Base-by-base conservation (phyloP, 2,329 filamentous ascomycete species). In the Cadophora luteo-olivacea region DNA sequence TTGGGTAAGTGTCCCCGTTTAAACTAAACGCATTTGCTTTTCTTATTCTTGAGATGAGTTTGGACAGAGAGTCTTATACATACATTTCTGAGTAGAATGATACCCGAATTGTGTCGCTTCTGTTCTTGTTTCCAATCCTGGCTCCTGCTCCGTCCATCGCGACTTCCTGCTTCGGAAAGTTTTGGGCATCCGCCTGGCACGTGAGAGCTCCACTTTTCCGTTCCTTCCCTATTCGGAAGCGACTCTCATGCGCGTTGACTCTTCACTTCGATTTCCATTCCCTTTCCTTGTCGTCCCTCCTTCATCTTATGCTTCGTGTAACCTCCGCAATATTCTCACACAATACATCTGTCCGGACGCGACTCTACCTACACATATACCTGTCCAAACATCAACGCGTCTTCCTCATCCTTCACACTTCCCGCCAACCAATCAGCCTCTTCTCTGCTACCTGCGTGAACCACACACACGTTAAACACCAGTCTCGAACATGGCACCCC, bases 1-100 rank as follows among this genome's bases (percentile, higher is more conserved):
- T 75, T 72, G 52, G 54, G 25, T 45, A 45, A 45, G 58, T 62
- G 58, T 48, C 25, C 22, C 41, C 6, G n/a, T 61, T 32, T 22
- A 12, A n/a, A 24, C 51, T 36, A 32, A 29, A 64, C 60, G 48
- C 49, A 64, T 68, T 61, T 38, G 36, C 36, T 11, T 61, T 8
- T 8, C 51, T 24, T 32, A 41, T 61, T 54, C 41, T 45, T 19
- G 16, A 45, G 41, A 45, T 19, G 36, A 9, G 16, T 19, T 38
- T 60, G 57, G 57, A 33, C 19, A n/a, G 11, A 2, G 24, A 57
- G 7, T 51, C 41, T 8, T 64, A 54, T 51, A 64, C 55, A 65
- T 49, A 66, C 61, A 63, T 64, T 69, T 72, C 68, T 66, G 52
- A 68, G 68, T 71, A 75, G 69, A 71, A 70, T 73, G 70, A 74